phyloP scores from a whole-genome alignment of 129 eudicot species.

The Flaveria linearis region DNA sequence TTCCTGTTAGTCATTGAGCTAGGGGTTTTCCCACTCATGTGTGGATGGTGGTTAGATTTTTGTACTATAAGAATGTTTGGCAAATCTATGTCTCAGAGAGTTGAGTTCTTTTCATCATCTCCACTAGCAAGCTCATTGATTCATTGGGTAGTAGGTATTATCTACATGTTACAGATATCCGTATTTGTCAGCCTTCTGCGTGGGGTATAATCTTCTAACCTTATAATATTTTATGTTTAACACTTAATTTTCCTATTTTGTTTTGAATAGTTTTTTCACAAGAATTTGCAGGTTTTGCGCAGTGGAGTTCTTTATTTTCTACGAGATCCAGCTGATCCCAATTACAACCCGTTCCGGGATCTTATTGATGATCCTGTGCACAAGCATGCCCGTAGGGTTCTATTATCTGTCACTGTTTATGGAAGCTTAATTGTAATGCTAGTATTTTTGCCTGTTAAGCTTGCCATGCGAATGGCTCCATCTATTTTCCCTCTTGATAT shows the following conservation, averaged over 20 bases:
- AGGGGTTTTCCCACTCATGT: constrained; percentile 95
- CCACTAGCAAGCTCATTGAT: constrained; percentile 92
- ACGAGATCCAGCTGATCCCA: constrained; percentile 96
- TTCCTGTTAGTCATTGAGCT: constrained; percentile 88
- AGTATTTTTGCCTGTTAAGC: constrained; percentile 88
- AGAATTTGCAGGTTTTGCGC: constrained; percentile 67
- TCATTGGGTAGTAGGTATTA: constrained; percentile 95
- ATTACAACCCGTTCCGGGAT: constrained; percentile 94
- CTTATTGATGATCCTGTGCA: constrained; percentile 93
- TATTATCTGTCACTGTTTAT: constrained; percentile 84
- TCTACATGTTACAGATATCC: constrained; percentile 92
- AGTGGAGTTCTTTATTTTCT: constrained; percentile 87
- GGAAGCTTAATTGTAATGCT: constrained; percentile 96
- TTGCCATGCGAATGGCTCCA: constrained; percentile 90
- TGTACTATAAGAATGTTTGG: constrained; percentile 95
- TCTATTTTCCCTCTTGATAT: constrained; percentile 84
- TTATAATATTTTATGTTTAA: neutral
- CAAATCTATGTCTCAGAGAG: constrained; percentile 74
- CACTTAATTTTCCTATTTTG: neutral
- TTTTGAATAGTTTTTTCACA: neutral
- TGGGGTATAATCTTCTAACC: constrained; percentile 56
- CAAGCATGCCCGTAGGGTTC: constrained; percentile 96
- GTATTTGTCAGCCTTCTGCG: constrained; percentile 97
- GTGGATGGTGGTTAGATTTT: constrained; percentile 98
- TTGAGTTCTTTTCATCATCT: constrained; percentile 79